These are phyloP conservation scores for Ophiostoma tasmaniense DNA, from an alignment of 2,329 filamentous ascomycete genomes.

Conservation along the genomic window DNA sequence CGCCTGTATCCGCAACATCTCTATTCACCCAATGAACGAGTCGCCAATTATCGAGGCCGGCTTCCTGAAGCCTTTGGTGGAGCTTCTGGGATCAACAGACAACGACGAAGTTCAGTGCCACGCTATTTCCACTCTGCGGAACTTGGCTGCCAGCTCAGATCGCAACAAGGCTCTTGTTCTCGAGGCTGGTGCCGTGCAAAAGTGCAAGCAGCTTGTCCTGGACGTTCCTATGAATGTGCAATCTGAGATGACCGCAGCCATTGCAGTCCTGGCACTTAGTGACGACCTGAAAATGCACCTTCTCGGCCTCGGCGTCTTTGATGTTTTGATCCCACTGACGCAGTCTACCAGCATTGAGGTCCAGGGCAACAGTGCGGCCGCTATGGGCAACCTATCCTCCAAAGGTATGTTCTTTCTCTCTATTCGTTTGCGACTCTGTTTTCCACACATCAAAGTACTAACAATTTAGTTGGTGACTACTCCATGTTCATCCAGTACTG, in stretches of 20 bases:
- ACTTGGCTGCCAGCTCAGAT: conserved; percentile 92
- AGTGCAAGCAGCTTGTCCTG: conserved; percentile 94
- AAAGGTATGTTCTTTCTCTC: conserved; percentile 58
- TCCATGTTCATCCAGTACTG: conserved; percentile 92
- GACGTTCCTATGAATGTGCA: conserved; percentile 91
- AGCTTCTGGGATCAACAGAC: conserved; percentile 87
- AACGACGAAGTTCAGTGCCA: conserved; percentile 99
- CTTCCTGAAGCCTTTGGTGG: conserved; percentile 87
- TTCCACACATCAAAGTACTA: not conserved
- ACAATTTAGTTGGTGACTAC: conserved; percentile 74
- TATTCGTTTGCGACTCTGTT: not conserved
- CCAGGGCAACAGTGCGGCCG: conserved; percentile 94
- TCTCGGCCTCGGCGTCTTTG: conserved; percentile 86
- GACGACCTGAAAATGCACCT: conserved; percentile 92
- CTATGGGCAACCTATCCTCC: conserved; percentile 88
- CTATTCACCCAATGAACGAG: conserved; percentile 94
- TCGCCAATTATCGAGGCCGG: conserved; percentile 97
- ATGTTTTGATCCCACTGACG: conserved; percentile 89
- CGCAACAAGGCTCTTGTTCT: conserved; percentile 96
- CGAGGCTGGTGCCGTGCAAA: conserved; percentile 92
- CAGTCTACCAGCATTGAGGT: conserved; percentile 95
- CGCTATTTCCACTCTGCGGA: conserved; percentile 91
- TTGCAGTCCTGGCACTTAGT: conserved; percentile 88
- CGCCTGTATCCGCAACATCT: conserved; percentile 97
- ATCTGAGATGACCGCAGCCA: conserved; percentile 99